Evolutionary conservation across 768 basidiomycete species (phyloP).

Genomic region (Kwoniella bestiolae): DNA sequence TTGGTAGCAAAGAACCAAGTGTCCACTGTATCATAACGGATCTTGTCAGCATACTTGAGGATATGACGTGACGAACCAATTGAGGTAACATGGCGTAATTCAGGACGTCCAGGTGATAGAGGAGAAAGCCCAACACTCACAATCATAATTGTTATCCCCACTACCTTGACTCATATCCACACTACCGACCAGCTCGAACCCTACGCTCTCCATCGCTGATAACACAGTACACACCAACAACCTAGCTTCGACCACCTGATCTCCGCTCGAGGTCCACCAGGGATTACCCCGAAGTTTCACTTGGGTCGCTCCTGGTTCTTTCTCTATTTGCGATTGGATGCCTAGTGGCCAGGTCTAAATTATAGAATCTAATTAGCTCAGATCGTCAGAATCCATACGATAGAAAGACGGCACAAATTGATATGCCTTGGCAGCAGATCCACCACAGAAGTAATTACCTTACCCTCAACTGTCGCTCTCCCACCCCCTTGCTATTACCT

Average conservation of each 20-base stretch:
- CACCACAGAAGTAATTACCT: no score
- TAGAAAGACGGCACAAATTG: no score
- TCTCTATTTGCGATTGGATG: slow-evolving; percentile 41
- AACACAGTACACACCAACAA: slow-evolving; percentile 37
- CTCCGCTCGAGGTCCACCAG: slow-evolving; percentile 44
- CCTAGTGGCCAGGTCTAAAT: slow-evolving; percentile 45
- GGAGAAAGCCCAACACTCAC: slow-evolving; percentile 26
- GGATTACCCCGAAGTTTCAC: slow-evolving; percentile 47
- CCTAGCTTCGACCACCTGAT: slow-evolving; percentile 31
- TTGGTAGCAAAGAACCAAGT: slow-evolving; percentile 50
- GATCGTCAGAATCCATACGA: no score
- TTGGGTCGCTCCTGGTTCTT: slow-evolving; percentile 38
- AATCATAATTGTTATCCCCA: slow-evolving; percentile 30
- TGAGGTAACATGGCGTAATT: no score
- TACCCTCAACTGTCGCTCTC: no score
- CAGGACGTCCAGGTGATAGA: no score
- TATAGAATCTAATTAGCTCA: neutral
- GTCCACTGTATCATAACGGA: slow-evolving; percentile 32
- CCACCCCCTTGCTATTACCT: no score
- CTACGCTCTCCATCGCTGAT: slow-evolving; percentile 43
- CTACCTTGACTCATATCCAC: slow-evolving; percentile 46
- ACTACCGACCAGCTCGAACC: slow-evolving; percentile 49
- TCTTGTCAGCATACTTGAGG: neutral
- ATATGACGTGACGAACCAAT: no score
- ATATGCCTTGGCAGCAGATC: no score